Base-by-base conservation (phyloP, 176 grass and related monocot species). In the Avena eriantha region DNA sequence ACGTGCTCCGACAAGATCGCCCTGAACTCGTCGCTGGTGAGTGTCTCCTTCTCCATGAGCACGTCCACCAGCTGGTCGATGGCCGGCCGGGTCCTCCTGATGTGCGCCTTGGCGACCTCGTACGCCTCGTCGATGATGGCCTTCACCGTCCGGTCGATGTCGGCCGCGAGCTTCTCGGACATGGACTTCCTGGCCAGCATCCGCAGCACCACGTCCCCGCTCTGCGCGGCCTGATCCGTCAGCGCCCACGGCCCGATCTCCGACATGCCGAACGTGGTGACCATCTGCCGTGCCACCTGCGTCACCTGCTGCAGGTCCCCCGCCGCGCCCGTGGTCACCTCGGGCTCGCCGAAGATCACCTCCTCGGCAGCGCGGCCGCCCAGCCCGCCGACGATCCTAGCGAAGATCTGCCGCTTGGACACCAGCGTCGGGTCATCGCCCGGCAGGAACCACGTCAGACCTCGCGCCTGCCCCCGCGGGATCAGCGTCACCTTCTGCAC, bases 401-500 rank as follows among this genome's bases (percentile, higher is more conserved):
- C 93, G 81, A 93, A 95, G 24, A 98, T 85, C 76, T 93, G 91
- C 84, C 83, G 87, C 88, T 92, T 95, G 3, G 96, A 91, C 19
- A 95, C 65, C 23, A 98, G 86, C 58, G 81, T 80, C 43, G 88
- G 88, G 70, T 95, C 93, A 4, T 98, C 88, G 1, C 81, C 86
- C 0, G 86, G 93, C 0, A 98, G 82, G 81, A 98, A 98, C 93
- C 93, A 98, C 12, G 93, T 98, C 39, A 98, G 86, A 6, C 93
- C 91, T 0, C 83, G 88, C 29, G 88, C 93, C 85, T 98, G 91
- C 10, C 91, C 93, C 8, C 88, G 77, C 2, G 93, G 96, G 86
- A 98, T 93, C 63, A 92, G 69, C 58, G 91, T 95, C 43, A 95
- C 93, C 47, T 93, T 98, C 89, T 98, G 95, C 80, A 98, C 89